Conservation (phyloP, 2,329 filamentous ascomycete species). For the Aureobasidium sp. region DNA sequence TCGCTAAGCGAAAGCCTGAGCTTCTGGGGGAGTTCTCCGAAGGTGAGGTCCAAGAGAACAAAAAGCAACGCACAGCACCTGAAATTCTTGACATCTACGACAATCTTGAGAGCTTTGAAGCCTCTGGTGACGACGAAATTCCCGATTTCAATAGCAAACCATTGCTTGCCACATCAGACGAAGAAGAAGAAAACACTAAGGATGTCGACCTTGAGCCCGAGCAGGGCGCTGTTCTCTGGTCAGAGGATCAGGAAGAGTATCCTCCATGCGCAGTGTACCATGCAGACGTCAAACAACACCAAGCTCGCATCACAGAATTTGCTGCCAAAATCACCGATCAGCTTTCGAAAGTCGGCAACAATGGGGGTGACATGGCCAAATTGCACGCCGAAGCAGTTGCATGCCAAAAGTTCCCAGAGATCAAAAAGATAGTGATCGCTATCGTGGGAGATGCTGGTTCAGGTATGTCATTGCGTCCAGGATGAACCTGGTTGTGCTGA, state of each 20-base stretch:
- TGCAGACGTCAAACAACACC: not conserved
- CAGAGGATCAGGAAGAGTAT: not conserved
- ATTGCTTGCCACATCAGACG: too few relatives aligned
- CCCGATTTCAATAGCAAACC: too few relatives aligned
- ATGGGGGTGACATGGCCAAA: not conserved
- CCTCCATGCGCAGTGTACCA: not conserved
- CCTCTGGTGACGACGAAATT: too few relatives aligned
- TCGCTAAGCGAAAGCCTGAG: too few relatives aligned
- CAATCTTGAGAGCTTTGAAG: too few relatives aligned
- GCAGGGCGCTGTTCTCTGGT: not conserved
- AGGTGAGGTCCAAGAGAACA: too few relatives aligned
- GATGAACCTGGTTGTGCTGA: not conserved
- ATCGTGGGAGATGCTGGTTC: constrained; percentile 20
- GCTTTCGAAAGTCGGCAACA: not conserved
- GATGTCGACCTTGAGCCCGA: too few relatives aligned
- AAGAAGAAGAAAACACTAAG: too few relatives aligned
- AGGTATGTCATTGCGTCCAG: not conserved
- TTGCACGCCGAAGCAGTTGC: not conserved
- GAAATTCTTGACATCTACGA: too few relatives aligned
- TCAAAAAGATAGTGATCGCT: constrained; percentile 16
- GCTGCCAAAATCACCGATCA: not conserved
- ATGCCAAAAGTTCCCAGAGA: not conserved
- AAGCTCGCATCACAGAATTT: not conserved
- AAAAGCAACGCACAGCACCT: too few relatives aligned
- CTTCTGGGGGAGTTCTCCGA: too few relatives aligned